A percentile compares a stretch with the other conserved stretches of the same genome.
These are phyloP conservation scores for Macrophomina tecta DNA, from an alignment of 2,329 filamentous ascomycete species.

Conservation along the genomic window DNA sequence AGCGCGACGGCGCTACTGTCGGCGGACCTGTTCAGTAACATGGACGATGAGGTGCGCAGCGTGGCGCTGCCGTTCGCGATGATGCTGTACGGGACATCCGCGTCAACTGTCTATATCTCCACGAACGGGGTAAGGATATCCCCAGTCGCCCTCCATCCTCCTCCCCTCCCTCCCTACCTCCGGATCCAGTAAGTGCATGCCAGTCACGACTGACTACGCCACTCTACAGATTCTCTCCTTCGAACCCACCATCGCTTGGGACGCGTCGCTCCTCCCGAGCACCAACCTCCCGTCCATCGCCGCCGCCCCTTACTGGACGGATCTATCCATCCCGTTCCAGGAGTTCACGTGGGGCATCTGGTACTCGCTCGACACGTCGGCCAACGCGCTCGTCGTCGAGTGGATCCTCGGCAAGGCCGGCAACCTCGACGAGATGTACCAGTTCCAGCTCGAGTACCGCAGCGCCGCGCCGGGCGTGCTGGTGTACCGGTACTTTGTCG, in stretches of 20 bases:
- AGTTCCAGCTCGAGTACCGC: not conserved
- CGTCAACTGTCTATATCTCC: not conserved
- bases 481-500: not conserved
- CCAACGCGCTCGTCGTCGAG: not conserved
- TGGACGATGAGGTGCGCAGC: conserved; percentile 1
- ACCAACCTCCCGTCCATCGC: not conserved
- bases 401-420: not conserved
- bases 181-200: no score
- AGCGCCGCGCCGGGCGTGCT: not conserved
- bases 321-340: not conserved
- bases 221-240: conserved; percentile 1
- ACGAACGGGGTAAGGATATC: not conserved
- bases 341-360: conserved; percentile 1
- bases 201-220: no score
- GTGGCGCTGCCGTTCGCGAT: not conserved
- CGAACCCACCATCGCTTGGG: not conserved
- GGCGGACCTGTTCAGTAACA: conserved; percentile 2
- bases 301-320: not conserved
- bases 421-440: not conserved
- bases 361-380: not conserved
- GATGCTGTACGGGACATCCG: not conserved
- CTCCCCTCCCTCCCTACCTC: not conserved
- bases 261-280: not conserved
- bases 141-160: not conserved
- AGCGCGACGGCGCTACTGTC: not conserved